These are phyloP conservation scores for Graphilbum ipis-grandicollis DNA, from an alignment of 2,329 filamentous ascomycete genomes.

Conservation along the genomic window DNA sequence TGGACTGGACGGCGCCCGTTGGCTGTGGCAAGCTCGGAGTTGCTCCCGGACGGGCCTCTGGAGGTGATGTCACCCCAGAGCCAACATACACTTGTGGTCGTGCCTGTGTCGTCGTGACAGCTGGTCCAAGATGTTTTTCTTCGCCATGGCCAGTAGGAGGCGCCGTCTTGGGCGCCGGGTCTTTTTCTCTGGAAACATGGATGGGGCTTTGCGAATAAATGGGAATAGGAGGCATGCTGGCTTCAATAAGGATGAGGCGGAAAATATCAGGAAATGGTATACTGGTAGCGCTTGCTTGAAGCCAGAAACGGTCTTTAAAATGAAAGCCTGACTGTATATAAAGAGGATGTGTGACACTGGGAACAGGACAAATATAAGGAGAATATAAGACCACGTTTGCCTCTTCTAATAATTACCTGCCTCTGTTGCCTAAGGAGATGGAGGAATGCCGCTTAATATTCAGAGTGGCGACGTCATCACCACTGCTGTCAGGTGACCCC, in stretches of 20 bases:
- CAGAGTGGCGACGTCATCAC: neutral
- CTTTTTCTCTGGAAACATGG: conserved; percentile 34
- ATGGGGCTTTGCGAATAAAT: conserved; percentile 43
- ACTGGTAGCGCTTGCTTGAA: no score
- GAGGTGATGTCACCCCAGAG: neutral
- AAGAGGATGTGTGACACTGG: no score
- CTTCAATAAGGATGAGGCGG: neutral
- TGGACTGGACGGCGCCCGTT: conserved; percentile 20
- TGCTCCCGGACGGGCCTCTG: conserved; percentile 23
- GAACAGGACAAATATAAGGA: no score
- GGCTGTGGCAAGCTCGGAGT: conserved; percentile 24
- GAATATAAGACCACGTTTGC: no score
- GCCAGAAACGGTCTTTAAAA: no score
- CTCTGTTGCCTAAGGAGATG: neutral
- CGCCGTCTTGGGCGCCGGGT: conserved; percentile 27
- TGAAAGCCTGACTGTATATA: no score
- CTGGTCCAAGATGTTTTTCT: no score
- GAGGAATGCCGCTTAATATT: no score
- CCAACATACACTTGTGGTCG: neutral
- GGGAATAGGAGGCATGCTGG: conserved; percentile 40
- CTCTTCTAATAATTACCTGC: no score
- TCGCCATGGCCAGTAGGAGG: conserved; percentile 5
- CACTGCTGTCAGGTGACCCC: neutral
- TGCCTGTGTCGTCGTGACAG: neutral
- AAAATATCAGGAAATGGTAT: no score